A percentile compares a stretch with the other conserved stretches of the same genome.
Conservation (phyloP, 2,329 filamentous ascomycete genomes). For the Tympanopsis confertula region DNA sequence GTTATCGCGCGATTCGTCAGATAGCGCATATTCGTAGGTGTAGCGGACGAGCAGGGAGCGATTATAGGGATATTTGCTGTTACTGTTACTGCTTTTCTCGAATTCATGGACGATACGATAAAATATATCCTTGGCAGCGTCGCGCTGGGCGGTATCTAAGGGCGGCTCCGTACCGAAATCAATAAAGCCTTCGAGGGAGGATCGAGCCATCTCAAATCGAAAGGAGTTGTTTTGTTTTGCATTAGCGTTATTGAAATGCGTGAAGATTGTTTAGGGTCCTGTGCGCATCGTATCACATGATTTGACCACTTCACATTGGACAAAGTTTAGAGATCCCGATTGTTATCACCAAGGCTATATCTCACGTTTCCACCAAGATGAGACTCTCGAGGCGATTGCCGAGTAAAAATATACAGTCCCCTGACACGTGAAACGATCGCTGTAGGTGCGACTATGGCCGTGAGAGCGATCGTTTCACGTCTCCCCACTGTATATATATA, state of each 20-base stretch:
- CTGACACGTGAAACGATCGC: no score
- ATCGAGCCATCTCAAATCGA: slow-evolving; percentile 11
- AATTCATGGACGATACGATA: slow-evolving; percentile 9
- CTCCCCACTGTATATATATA: no score
- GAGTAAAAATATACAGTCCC: no score
- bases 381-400: no score
- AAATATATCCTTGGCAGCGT: slow-evolving; percentile 6
- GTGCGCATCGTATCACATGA: no score
- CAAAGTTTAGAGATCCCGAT: no score
- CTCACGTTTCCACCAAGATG: no score
- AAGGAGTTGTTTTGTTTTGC: background rate
- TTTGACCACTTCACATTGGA: no score
- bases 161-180: slow-evolving; percentile 6
- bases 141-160: slow-evolving; percentile 6
- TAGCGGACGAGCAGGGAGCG: slow-evolving; percentile 11
- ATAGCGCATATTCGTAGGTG: slow-evolving; percentile 13
- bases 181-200: slow-evolving; percentile 8
- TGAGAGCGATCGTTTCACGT: no score
- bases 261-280: no score
- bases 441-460: no score
- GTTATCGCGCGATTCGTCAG: slow-evolving; percentile 10
- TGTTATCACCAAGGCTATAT: no score
- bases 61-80: slow-evolving; percentile 7
- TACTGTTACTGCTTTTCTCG: slow-evolving; percentile 3
- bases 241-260: background rate